Conservation (phyloP, 2,329 filamentous ascomycete genomes). For the Colletotrichum sp. region DNA sequence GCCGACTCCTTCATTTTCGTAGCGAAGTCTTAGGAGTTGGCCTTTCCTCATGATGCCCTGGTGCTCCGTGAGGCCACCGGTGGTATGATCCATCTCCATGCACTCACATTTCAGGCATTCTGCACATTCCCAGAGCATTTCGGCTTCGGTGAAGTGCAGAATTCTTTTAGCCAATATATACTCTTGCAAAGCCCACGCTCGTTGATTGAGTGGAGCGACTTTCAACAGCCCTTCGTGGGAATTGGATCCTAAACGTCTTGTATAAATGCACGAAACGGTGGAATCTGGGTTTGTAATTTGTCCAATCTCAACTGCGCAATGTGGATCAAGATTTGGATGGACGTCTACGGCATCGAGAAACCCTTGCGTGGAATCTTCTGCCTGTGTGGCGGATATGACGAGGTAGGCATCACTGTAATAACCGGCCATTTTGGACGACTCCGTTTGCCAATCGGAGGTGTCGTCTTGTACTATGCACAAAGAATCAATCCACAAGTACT, state of each 20-base stretch:
- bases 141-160: background rate
- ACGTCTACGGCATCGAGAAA: too few species aligned
- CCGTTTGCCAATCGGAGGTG: background rate
- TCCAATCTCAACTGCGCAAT: background rate
- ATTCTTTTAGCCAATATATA: background rate
- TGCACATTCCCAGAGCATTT: background rate
- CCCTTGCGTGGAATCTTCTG: too few species aligned
- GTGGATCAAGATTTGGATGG: accelerated
- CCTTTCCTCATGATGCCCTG: too few species aligned
- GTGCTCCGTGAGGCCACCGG: accelerated
- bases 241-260: too few species aligned
- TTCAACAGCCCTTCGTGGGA: accelerated
- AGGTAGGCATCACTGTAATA: background rate
- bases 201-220: too few species aligned
- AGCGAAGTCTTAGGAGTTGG: too few species aligned
- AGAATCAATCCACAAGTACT: background rate
- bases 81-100: too few species aligned
- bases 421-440: background rate
- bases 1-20: accelerated
- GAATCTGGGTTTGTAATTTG: background rate
- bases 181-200: background rate
- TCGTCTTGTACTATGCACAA: background rate
- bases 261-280: background rate
- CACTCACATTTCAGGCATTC: background rate
- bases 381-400: background rate